Evolutionary conservation across 1,139 yeast species (phyloP), one percentile per base, ranked within the genome.

Genomic region (Kodamaea sp.): DNA sequence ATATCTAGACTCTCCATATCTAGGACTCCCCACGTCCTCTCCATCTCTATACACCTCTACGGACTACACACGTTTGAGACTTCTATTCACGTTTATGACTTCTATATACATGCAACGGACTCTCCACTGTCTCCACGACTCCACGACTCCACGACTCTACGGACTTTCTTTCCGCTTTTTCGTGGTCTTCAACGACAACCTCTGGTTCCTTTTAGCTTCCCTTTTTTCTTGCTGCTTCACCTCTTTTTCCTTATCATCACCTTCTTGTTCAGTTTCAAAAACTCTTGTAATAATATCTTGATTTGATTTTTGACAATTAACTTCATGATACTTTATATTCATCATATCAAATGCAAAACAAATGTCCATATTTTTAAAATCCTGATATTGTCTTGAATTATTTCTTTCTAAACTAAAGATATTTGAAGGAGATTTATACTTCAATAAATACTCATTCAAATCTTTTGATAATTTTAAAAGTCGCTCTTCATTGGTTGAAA

Each of bases 261-360:
- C 57, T 11, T 39, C 46, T 24, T 45, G 51, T 20, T 45, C 52
- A 6, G 40, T 39, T 4, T 25, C 31, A 11, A 57, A 54, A 8
- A 54, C 52, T 25, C 44, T 41, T 12, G 50, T 46, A 37, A 58
- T 50, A 5, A 51, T 46, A 6, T 47, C 51, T 31, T 47, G 52
- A 12, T 47, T 45, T n/a, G 44, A 41, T 31, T 49, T 52, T 34
- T 53, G 59, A 39, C 50, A 49, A 24, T 44, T 48, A 20, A 58
- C 41, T 12, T 49, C 47, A 9, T 54, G 52, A 40, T 57, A 60
- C 33, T 63, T 49, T 5, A 68, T 55, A 28, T 58, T 61, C 68
- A 69, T 65, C 43, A 63, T 54, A 49, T 71, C 77, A 46, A 65
- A 69, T 1, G 74, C 76, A 50, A 62, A 69, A 36, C 71, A 60